These are phyloP conservation scores for Trypanosoma mega DNA, from an alignment of 208 protist genomes.

Conservation along the genomic window DNA sequence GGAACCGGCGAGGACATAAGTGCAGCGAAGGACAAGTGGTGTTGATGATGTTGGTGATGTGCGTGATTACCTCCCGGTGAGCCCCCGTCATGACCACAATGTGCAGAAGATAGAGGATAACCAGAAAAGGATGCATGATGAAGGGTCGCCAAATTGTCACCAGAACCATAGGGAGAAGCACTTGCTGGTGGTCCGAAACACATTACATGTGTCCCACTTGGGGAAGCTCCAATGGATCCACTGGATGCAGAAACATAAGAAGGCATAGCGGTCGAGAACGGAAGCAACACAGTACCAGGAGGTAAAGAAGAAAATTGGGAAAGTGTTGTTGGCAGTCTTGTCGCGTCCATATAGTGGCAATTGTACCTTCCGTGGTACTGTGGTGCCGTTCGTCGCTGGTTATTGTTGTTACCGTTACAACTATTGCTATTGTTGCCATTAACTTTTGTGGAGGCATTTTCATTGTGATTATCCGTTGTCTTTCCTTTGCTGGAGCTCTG, in stretches of 20 bases:
- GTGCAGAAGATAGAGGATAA: too few relatives aligned
- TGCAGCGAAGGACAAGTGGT: constrained; percentile 15
- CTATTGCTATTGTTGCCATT: not conserved
- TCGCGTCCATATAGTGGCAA: too few relatives aligned
- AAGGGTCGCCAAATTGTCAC: too few relatives aligned
- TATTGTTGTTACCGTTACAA: not conserved
- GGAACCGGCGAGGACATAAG: constrained; percentile 20
- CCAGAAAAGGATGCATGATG: too few relatives aligned
- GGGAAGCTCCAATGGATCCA: not conserved
- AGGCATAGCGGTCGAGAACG: not conserved
- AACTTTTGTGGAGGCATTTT: not conserved
- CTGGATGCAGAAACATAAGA: not conserved
- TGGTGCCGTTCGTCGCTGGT: not conserved
- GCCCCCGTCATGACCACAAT: too few relatives aligned
- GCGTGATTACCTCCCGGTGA: constrained; percentile 12
- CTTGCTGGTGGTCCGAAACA: not conserved
- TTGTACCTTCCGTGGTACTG: not conserved
- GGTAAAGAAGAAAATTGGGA: not conserved
- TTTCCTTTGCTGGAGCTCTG: constrained; percentile 1
- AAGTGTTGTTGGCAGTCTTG: too few relatives aligned
- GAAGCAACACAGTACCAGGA: not conserved
- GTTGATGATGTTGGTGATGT: constrained; percentile 22
- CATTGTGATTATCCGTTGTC: not conserved
- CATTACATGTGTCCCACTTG: not conserved
- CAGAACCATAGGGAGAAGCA: too few relatives aligned